Percentiles rank a stretch among this genome's conserved stretches.
These are phyloP conservation scores for Lepidium sativum DNA, from an alignment of 345 rosid genomes.

Conservation along the genomic window DNA sequence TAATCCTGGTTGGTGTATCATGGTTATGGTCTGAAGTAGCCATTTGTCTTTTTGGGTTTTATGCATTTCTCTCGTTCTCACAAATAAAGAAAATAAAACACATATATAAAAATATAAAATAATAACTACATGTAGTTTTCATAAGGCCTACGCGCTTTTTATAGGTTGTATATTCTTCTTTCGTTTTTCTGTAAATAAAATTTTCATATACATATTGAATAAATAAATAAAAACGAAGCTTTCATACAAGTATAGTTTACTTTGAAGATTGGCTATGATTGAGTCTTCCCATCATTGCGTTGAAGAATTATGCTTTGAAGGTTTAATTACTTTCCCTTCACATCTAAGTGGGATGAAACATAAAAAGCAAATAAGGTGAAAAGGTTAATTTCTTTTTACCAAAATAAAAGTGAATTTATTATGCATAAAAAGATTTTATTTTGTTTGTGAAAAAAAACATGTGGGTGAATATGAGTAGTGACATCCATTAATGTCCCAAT, in stretches of 20 bases:
- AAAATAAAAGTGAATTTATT: neutral
- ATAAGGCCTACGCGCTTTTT: slow-evolving; percentile 29
- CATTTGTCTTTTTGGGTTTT: slow-evolving; percentile 17
- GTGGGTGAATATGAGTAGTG: neutral
- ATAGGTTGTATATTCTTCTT: slow-evolving; percentile 11
- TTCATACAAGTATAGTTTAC: slow-evolving; percentile 13
- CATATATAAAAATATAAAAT: too few relatives aligned
- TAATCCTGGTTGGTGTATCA: slow-evolving; percentile 31
- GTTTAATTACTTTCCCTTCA: slow-evolving; percentile 29
- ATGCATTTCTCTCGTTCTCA: slow-evolving; percentile 14
- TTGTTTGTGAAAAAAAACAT: neutral
- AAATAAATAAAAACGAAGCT: slow-evolving; percentile 2
- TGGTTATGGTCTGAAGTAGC: slow-evolving; percentile 23
- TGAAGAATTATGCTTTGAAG: slow-evolving; percentile 32
- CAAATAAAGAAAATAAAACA: too few relatives aligned
- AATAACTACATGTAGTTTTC: slow-evolving; percentile 34
- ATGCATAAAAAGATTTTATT: neutral
- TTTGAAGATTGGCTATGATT: slow-evolving; percentile 26
- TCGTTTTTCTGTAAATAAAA: neutral
- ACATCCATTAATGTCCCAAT: neutral
- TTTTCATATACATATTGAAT: neutral
- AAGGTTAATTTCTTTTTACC: slow-evolving; percentile 11
- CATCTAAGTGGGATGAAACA: slow-evolving; percentile 19
- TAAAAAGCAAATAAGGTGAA: too few relatives aligned
- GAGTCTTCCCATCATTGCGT: slow-evolving; percentile 26